Conservation (phyloP, 1,284 basidiomycete genomes). For the Apiotrichum laibachii region DNA sequence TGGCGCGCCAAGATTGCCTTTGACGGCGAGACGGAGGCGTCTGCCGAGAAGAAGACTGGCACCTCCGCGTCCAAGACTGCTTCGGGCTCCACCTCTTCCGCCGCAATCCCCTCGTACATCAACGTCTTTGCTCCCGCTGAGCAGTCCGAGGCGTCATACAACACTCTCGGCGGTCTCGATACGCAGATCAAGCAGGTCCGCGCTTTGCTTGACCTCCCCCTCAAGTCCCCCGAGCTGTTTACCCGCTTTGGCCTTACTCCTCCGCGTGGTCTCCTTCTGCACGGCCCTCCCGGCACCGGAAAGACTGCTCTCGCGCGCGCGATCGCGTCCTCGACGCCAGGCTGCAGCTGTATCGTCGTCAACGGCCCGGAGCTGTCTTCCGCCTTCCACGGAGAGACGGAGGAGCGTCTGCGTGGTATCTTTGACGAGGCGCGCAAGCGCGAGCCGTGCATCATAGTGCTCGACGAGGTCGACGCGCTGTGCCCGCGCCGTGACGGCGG, state of each 20-base stretch:
- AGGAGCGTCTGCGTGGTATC: constrained; percentile 81
- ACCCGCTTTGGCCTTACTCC: constrained; percentile 84
- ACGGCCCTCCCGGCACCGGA: constrained; percentile 91
- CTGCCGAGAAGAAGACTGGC: background rate
- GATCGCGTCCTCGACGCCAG: constrained; percentile 72
- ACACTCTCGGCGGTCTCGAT: constrained; percentile 81
- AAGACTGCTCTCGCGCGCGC: constrained; percentile 90
- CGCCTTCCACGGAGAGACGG: constrained; percentile 95
- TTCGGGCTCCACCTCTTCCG: background rate
- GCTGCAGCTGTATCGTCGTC: constrained; percentile 77
- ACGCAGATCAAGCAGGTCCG: constrained; percentile 85
- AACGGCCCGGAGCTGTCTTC: constrained; percentile 94
- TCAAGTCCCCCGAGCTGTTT: constrained; percentile 86
- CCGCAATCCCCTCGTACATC: constrained; percentile 43
- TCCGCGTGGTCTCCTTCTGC: constrained; percentile 81
- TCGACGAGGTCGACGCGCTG: constrained; percentile 95
- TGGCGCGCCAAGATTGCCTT: constrained; percentile 39
- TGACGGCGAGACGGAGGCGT: constrained; percentile 10
- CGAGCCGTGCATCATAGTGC: constrained; percentile 85
- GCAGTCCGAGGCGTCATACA: constrained; percentile 51
- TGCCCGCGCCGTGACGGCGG: constrained; percentile 86
- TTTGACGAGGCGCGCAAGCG: constrained; percentile 78
- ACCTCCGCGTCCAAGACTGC: background rate
- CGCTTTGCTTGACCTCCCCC: constrained; percentile 90
- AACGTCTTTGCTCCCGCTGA: constrained; percentile 45